Evolutionary conservation across 176 grass and related monocot genomes (phyloP), one percentile per base, ranked within the genome.

Genomic region (Eleusine indica): DNA sequence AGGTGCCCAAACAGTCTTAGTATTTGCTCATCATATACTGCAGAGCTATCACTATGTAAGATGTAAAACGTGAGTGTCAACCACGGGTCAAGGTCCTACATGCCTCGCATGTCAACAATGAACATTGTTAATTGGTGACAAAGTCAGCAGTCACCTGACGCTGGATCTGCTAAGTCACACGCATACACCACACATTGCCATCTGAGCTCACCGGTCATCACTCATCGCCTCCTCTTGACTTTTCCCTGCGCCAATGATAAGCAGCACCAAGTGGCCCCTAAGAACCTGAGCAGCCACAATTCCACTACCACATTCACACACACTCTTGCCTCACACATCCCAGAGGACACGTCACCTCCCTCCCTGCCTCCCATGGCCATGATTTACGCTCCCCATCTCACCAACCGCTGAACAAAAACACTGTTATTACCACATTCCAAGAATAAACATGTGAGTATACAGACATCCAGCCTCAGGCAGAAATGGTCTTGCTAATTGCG

Each of bases 181-280:
- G 0, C 42, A 14, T 3, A 21, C 5, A 57, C 53, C 38, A 44
- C 37, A 7, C 37, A 49, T 5, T 25, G 76, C 51, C 87, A 89
- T 80, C 69, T 88, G 81, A 63, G 17, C 53, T 57, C 53, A 4
- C 15, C 51, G 1, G 15, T 17, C 12, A 17, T 11, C 48, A 51
- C 48, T 35, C 32, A 35, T 35, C 32, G 32, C 32, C 32, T 35
- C 32, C 32, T 35, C 32, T 35, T 6, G 10, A 40, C 29, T 76
- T 72, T 87, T 72, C 9, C 32, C 32, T 44, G 49, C 62, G 42
- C 53, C 83, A 83, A 78, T 86, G 39, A 82, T 86, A 43, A 13
- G 61, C 74, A 22, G 40, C 78, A 69, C 86, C 83, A 74, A 75
- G 74, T 89, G 56, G 73, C 66, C 83, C 72, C 82, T 16, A 19